Evolutionary conservation across 1,284 basidiomycete species (phyloP).

Genomic region (Porodaedalea pini): DNA sequence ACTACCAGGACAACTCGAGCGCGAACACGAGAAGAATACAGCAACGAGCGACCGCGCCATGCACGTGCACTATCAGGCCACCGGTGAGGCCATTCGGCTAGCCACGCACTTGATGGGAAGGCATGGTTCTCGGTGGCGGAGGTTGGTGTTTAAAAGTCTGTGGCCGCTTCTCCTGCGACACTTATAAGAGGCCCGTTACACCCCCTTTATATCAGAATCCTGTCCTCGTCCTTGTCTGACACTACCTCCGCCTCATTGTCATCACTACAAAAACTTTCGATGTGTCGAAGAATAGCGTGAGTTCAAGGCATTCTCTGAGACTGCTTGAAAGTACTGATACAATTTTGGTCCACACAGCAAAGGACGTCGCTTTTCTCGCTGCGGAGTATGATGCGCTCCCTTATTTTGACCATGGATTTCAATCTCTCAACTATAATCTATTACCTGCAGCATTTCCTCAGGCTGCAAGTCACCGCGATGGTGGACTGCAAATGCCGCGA

Average conservation of each 20-base stretch:
- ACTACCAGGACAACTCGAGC: not conserved
- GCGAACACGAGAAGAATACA: not conserved
- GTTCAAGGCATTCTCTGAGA: slow-evolving; percentile 23
- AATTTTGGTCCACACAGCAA: slow-evolving; percentile 40
- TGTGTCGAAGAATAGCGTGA: slow-evolving; percentile 59
- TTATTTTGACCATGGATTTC: slow-evolving; percentile 6
- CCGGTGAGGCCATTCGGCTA: not conserved
- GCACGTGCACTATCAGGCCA: slow-evolving; percentile 5
- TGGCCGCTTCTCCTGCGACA: not conserved
- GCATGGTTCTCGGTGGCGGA: not conserved
- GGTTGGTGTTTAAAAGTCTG: slow-evolving; percentile 3
- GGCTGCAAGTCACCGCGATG: slow-evolving; percentile 63
- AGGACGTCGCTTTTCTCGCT: slow-evolving; percentile 66
- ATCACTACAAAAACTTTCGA: slow-evolving; percentile 24
- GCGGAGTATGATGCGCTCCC: slow-evolving; percentile 45
- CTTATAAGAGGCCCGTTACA: slow-evolving; percentile 1
- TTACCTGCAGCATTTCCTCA: slow-evolving; percentile 60
- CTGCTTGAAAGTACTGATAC: slow-evolving; percentile 20
- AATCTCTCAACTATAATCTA: slow-evolving; percentile 2
- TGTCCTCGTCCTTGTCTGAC: not conserved
- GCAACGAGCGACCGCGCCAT: not conserved
- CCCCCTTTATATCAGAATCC: not conserved
- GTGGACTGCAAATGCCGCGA: slow-evolving; percentile 58
- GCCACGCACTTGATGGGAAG: slow-evolving; percentile 3
- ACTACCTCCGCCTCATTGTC: not conserved